Conservation (phyloP, 345 rosid genomes). For the Eutrema yunnanense region DNA sequence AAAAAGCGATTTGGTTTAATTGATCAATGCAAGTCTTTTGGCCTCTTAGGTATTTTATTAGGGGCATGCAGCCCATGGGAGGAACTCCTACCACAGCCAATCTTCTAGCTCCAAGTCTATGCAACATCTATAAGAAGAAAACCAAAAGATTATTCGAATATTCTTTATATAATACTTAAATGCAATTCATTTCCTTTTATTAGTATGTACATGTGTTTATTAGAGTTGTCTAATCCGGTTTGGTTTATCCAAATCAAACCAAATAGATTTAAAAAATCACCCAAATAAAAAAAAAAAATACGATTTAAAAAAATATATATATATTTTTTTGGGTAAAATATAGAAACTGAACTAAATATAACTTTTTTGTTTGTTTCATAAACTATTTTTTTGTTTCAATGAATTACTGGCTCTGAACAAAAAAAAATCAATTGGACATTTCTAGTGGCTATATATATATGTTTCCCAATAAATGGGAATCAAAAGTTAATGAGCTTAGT, state of each 20-base stretch:
- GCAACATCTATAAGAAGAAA: constrained; percentile 44
- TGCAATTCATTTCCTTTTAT: background rate
- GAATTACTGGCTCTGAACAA: background rate
- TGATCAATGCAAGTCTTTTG: constrained; percentile 43
- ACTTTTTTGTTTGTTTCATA: background rate
- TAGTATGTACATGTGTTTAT: background rate
- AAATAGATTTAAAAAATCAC: background rate
- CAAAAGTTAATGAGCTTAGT: background rate
- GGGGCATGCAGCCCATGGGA: constrained; percentile 86
- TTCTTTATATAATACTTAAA: background rate
- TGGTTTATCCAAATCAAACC: background rate
- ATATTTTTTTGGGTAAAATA: too few species aligned
- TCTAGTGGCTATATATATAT: background rate
- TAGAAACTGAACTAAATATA: background rate
- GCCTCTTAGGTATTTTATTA: constrained; percentile 50
- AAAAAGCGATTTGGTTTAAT: constrained; percentile 40
- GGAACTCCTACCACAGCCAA: constrained; percentile 78
- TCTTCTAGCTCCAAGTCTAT: constrained; percentile 51
- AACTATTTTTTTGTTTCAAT: too few species aligned
- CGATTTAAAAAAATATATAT: background rate
- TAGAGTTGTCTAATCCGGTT: background rate
- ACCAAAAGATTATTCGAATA: background rate
- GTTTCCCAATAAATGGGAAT: constrained; percentile 6
- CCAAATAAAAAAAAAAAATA: background rate
- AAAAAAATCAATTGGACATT: background rate